These are phyloP conservation scores for Termitomyces sp. DNA, from an alignment of 768 basidiomycete genomes.

Conservation along the genomic window DNA sequence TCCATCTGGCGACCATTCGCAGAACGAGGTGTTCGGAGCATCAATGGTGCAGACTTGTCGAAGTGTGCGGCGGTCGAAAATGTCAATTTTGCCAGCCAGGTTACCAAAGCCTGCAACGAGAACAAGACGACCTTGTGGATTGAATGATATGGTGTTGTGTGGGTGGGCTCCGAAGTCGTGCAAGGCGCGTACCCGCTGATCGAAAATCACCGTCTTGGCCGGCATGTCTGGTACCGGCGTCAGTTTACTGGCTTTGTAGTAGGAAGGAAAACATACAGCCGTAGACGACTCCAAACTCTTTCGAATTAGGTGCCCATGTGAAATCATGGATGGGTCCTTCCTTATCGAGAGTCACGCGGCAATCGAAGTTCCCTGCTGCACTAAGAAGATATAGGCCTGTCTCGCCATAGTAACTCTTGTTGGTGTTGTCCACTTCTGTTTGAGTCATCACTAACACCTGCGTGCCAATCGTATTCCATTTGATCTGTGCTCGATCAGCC, in stretches of 20 bases:
- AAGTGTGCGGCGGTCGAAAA: conserved; percentile 85
- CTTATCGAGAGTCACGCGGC: conserved; percentile 83
- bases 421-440: conserved; percentile 95
- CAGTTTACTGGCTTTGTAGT: neutral
- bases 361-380: conserved; percentile 90
- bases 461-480: conserved; percentile 95
- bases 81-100: conserved; percentile 87
- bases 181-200: conserved; percentile 79
- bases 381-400: conserved; percentile 91
- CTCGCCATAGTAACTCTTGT: conserved; percentile 98
- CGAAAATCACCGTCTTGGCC: conserved; percentile 87
- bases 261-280: conserved; percentile 64
- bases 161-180: conserved; percentile 91
- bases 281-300: conserved; percentile 95
- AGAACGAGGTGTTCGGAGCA: conserved; percentile 89
- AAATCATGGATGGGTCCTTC: conserved; percentile 98
- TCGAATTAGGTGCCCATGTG: conserved; percentile 91
- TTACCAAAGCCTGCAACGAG: conserved; percentile 96
- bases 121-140: conserved; percentile 86
- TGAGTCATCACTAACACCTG: conserved; percentile 89
- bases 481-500: conserved; percentile 87
- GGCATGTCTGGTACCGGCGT: conserved; percentile 70
- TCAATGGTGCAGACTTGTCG: conserved; percentile 76
- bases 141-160: conserved; percentile 91
- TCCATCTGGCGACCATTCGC: conserved; percentile 95